phyloP scores from a whole-genome alignment of 257 asterid species.

The Dorcoceras hygrometricum region DNA sequence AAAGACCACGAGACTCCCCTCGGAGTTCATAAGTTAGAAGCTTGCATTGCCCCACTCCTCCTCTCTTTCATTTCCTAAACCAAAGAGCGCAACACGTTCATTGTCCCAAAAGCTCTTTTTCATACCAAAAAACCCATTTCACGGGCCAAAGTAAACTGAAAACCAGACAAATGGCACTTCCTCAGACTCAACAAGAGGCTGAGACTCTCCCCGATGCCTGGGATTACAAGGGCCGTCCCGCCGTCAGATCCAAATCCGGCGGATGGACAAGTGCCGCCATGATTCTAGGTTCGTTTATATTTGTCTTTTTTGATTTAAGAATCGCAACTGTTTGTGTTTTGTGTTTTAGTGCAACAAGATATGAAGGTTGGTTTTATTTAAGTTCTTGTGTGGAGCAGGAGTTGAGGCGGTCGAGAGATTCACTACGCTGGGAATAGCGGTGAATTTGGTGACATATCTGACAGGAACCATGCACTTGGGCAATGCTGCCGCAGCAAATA shows the following conservation, averaged over 20 bases:
- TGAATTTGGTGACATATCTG: constrained; percentile 74
- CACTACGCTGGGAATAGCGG: constrained; percentile 86
- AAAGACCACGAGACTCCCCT: background rate
- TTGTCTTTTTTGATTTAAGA: no score
- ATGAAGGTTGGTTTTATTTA: background rate
- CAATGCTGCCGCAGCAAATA: constrained; percentile 70
- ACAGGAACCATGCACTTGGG: constrained; percentile 90
- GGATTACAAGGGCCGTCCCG: constrained; percentile 78
- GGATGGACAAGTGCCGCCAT: constrained; percentile 83
- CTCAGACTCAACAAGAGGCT: constrained; percentile 51
- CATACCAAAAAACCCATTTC: background rate
- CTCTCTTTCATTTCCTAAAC: background rate
- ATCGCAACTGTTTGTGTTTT: no score
- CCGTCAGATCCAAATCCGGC: constrained; percentile 62
- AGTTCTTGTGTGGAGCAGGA: constrained; percentile 29
- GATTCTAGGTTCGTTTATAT: constrained; percentile 62
- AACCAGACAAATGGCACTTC: constrained; percentile 49
- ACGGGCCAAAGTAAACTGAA: constrained; percentile 10
- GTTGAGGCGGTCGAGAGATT: constrained; percentile 75
- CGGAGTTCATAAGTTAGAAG: background rate
- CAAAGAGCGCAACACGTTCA: no score
- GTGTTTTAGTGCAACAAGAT: no score
- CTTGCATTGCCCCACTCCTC: background rate
- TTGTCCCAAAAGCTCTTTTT: background rate
- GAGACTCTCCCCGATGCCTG: constrained; percentile 66